Base-by-base conservation (phyloP, 106 monocot genomes). In the Allium cepa region DNA sequence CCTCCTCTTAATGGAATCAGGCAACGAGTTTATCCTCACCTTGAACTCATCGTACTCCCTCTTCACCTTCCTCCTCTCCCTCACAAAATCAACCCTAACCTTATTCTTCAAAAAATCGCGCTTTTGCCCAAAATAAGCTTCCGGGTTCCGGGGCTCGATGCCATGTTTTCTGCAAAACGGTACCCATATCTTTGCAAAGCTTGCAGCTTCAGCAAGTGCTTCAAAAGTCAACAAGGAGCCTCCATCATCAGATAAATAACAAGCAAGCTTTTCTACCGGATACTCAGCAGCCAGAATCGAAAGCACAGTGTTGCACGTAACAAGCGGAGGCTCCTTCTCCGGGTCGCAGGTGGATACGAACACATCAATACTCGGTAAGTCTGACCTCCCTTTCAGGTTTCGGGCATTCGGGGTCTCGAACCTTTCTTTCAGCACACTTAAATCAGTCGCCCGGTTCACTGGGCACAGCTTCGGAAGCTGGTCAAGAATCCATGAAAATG, bases 21-120 rank as follows among this genome's bases (percentile, higher is more conserved):
- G 77, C 53, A 93, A 55, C 12, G 99, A 97, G 26, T 97, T 97
- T 13, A 95, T 82, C 62, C 88, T 73, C 75, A 99, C 93, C 63
- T 90, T 99, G 67, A 99, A 99, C 81, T 99, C 99, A 36, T 99
- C 99, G 46, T 99, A 99, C 83, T 99, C 99, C 9, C 99, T 68
- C 78, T 99, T 99, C 27, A 99, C 90, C 77, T 82, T 86, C 69
- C 99, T 77, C 72, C 93, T 78, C 90, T 99, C 99, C 46, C 87
- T 77, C 0, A 93, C 99, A 36, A 99, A 99, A 27, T 99, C 99
- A 15, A 85, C 14, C 49, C 87, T 59, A 16, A 90, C 87, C 27
- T 99, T 92, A 71, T 99, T 99, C 87, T 83, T 99, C 63, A 93
- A 65, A 48, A 85, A 87, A 53, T 99, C 93, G 8, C 93, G 69